Evolutionary conservation across 768 basidiomycete genomes (phyloP), one percentile per base, ranked within the genome.

Genomic region (Tephrocybe sp.): DNA sequence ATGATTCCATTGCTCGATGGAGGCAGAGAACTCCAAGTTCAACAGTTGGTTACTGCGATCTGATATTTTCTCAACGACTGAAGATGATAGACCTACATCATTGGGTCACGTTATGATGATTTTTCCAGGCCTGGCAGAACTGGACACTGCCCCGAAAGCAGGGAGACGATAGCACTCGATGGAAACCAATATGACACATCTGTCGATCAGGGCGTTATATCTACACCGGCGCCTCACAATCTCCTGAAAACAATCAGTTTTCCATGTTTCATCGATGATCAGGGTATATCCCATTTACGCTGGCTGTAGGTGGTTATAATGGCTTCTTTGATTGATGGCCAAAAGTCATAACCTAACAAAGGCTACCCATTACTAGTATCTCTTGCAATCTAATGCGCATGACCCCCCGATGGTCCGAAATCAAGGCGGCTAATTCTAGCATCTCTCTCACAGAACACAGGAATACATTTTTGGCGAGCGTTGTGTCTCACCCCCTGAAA

Each of bases 291-390:
- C 12, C 8, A 38, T 12, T 19, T 18, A n/a, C 37, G 3, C 37
- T 38, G 8, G 37, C 37, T 9, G n/a, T 27, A 22, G 25, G 10
- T 44, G 7, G 11, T 50, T 23, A 15, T 27, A 18, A 8, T 19
- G 11, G 13, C 49, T 53, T 50, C 49, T 47, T 23, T 53, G 55
- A 56, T 54, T 50, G 52, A 57, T 57, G 49, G 34, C 25, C 24
- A 42, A 25, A n/a, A n/a, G n/a, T n/a, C n/a, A n/a, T n/a, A n/a
- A 39, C 5, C 13, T 9, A 24, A 16, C 6, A 15, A 50, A 49
- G 47, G 55, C 55, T 49, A 51, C 53, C 23, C 45, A 10, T 39
- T 15, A 34, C 5, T 11, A 29, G 27, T 16, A 42, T 27, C 4
- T 31, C 29, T 19, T 23, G 33, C 33, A 16, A 40, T 42, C 33